These are phyloP conservation scores for Malania oleifera DNA, from an alignment of 164 flowering plant genomes.

Conservation along the genomic window DNA sequence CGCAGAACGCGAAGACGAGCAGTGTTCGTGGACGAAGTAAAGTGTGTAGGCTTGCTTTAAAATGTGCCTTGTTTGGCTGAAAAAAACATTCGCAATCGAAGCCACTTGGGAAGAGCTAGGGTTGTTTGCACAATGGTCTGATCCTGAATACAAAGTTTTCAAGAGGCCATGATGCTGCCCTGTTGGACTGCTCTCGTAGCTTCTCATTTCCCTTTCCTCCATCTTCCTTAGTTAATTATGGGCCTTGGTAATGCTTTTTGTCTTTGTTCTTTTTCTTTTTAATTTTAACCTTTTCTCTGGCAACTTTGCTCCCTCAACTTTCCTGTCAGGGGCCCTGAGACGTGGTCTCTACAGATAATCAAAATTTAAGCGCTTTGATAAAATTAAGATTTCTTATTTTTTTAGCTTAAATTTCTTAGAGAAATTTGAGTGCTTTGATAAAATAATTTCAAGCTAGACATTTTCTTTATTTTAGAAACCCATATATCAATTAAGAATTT, in stretches of 20 bases:
- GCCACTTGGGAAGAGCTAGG: slow-evolving; percentile 84
- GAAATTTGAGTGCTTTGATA: too few relatives aligned
- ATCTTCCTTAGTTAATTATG: too few relatives aligned
- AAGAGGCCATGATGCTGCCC: slow-evolving; percentile 85
- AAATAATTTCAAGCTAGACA: too few relatives aligned
- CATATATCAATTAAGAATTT: too few relatives aligned
- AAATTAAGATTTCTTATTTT: too few relatives aligned
- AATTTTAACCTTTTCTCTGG: not conserved
- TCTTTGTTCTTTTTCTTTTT: not conserved
- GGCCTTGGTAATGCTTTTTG: not conserved
- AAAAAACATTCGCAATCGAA: slow-evolving; percentile 81
- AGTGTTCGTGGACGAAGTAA: slow-evolving; percentile 87
- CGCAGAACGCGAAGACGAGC: slow-evolving; percentile 74
- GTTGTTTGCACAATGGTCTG: slow-evolving; percentile 96
- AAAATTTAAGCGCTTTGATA: too few relatives aligned
- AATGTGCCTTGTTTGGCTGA: slow-evolving; percentile 84
- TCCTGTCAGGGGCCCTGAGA: too few relatives aligned
- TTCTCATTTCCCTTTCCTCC: not conserved
- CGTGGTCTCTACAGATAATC: too few relatives aligned
- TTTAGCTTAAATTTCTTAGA: too few relatives aligned
- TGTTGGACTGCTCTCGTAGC: slow-evolving; percentile 88
- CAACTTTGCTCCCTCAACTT: too few relatives aligned
- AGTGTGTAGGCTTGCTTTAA: slow-evolving; percentile 91
- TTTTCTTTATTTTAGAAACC: too few relatives aligned
- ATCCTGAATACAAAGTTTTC: slow-evolving; percentile 73